phyloP scores from a whole-genome alignment of 805 yeast genomes.

The Jamesozyma spencerorum region DNA sequence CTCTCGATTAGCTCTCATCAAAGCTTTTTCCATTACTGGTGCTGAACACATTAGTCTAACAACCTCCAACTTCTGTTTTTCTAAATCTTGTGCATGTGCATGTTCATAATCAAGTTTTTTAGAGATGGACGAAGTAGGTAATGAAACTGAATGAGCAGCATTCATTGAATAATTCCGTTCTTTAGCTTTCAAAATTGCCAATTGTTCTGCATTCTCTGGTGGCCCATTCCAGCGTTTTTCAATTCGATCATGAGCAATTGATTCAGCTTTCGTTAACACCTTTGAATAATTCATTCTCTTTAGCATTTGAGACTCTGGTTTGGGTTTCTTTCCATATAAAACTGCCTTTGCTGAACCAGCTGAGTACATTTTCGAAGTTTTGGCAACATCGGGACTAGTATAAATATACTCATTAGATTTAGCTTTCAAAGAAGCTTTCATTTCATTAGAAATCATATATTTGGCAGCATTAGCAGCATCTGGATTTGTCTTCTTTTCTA shows the following conservation, averaged over 20 bases:
- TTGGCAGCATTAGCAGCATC: conserved; percentile 34
- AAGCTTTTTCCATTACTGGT: conserved; percentile 42
- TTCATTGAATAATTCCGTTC: conserved; percentile 32
- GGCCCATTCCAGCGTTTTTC: conserved; percentile 9
- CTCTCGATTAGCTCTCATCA: not conserved
- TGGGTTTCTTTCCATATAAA: not conserved
- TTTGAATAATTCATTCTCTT: conserved; percentile 19
- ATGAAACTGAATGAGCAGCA: conserved; percentile 34
- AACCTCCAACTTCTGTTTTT: conserved; percentile 6
- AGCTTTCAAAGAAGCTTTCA: not conserved
- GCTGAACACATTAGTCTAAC: conserved; percentile 16
- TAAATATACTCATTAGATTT: not conserved
- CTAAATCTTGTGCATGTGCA: conserved; percentile 36
- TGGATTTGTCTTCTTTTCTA: not conserved
- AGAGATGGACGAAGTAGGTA: conserved; percentile 1
- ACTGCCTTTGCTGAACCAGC: not conserved
- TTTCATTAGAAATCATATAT: conserved; percentile 27
- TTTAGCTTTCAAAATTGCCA: not conserved
- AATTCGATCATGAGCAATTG: conserved; percentile 21
- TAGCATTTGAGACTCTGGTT: conserved; percentile 8
- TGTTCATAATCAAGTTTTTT: conserved; percentile 9
- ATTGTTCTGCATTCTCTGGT: not conserved
- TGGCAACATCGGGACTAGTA: not conserved
- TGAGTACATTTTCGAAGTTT: not conserved
- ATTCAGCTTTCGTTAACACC: conserved; percentile 26